phyloP scores from a whole-genome alignment of 1,139 yeast genomes.

The Saccharomyces pastorianus region DNA sequence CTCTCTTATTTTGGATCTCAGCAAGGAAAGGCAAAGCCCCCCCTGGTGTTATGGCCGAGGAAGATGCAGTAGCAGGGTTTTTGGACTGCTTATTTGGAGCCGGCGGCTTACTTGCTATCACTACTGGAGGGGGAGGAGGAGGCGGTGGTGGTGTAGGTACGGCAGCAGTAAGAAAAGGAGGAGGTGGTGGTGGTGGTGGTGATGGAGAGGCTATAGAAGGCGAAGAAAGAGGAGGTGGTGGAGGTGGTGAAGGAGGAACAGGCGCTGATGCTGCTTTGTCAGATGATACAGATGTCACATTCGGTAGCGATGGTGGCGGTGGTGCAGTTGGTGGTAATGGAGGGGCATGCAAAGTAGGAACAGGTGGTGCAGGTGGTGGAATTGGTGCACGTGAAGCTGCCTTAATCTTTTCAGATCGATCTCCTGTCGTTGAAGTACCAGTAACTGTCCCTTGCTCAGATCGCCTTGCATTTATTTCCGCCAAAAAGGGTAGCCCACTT shows the following conservation, averaged over 20 bases:
- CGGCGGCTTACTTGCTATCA: conserved; percentile 18
- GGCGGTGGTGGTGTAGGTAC: conserved; percentile 16
- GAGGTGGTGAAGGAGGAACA: conserved; percentile 14
- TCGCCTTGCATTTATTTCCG: conserved; percentile 20
- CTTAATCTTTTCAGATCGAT: neutral
- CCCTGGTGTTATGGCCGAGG: conserved; percentile 20
- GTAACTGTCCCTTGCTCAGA: conserved; percentile 15
- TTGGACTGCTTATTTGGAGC: conserved; percentile 10
- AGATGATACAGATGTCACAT: neutral
- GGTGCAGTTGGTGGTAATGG: neutral
- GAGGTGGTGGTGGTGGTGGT: conserved; percentile 6
- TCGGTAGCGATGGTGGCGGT: neutral
- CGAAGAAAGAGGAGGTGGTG: conserved; percentile 10
- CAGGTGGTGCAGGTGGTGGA: conserved; percentile 2
- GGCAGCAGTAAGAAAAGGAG: conserved; percentile 1
- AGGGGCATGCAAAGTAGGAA: neutral
- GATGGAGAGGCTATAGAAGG: conserved; percentile 12
- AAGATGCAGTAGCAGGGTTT: conserved; percentile 5
- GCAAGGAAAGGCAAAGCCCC: conserved; percentile 42
- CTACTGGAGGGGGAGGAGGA: conserved; percentile 7
- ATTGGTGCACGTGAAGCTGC: neutral
- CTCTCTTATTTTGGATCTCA: conserved; percentile 48
- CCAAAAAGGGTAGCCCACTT: conserved; percentile 18
- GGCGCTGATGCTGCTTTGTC: neutral
- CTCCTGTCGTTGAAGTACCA: neutral